A percentile compares a stretch with the other conserved stretches of the same genome.
phyloP scores from a whole-genome alignment of 352 stramenopile genomes.

The Globisporangium carolinianum region DNA sequence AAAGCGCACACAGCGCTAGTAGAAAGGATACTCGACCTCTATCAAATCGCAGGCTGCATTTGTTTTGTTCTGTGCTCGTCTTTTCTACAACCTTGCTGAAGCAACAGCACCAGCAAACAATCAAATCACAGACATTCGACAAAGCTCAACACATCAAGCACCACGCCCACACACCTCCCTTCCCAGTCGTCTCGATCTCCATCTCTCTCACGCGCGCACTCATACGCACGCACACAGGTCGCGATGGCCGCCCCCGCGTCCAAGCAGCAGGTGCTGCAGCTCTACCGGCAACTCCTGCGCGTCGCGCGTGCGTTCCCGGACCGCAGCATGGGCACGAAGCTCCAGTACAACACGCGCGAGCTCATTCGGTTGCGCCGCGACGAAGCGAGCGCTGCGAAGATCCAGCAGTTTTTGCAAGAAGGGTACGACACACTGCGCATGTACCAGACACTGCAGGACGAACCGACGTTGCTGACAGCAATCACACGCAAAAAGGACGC shows the following conservation, averaged over 20 bases:
- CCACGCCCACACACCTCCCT: too few species aligned
- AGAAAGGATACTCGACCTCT: too few species aligned
- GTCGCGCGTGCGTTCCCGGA: slow-evolving; percentile 48
- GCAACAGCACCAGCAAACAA: too few species aligned
- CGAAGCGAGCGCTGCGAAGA: slow-evolving; percentile 30
- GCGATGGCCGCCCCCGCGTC: slow-evolving; percentile 1
- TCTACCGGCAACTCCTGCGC: slow-evolving; percentile 53
- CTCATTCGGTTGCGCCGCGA: slow-evolving; percentile 50
- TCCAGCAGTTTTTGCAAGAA: slow-evolving; percentile 39
- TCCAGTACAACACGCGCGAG: slow-evolving; percentile 70
- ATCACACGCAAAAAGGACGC: slow-evolving; percentile 47
- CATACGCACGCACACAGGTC: too few species aligned
- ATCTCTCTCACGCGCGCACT: too few species aligned
- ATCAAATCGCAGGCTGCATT: too few species aligned
- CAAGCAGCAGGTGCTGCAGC: slow-evolving; percentile 40
- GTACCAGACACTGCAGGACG: slow-evolving; percentile 43
- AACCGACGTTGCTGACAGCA: slow-evolving; percentile 35
- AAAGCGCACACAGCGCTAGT: too few species aligned
- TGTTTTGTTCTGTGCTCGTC: too few species aligned
- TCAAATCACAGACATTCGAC: too few species aligned
- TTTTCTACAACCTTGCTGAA: too few species aligned
- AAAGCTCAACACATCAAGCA: too few species aligned
- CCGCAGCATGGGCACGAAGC: slow-evolving; percentile 56
- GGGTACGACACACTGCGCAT: slow-evolving; percentile 51
- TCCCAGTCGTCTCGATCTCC: too few species aligned